Evolutionary conservation across 208 protist genomes (phyloP), one percentile per base, ranked within the genome.

Genomic region (Wallacemonas rigidus): DNA sequence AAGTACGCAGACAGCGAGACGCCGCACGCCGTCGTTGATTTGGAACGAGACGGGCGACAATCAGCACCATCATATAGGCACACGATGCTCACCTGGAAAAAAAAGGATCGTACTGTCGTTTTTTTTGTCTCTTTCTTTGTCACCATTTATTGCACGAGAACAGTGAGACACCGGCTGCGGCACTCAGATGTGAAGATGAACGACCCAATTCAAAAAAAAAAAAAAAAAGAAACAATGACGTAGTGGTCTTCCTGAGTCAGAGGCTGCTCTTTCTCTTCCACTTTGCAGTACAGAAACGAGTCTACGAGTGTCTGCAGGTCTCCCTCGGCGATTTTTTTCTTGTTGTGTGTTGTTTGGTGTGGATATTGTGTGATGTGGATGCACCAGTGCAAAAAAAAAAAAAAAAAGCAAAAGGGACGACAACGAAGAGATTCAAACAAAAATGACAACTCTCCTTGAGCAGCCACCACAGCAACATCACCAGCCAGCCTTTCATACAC

Each of bases 301-400:
- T 9, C 26, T 26, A 26, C 26, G 26, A 26, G 26, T 26, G 48
- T 9, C 11, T 53, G 48, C 15, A n/a, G 11, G 11, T 53, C 48
- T 53, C 1, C 15, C 48, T 9, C 48, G 15, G 15, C 48, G 11
- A 44, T 38, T 62, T 62, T 62, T 62, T 62, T 58, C 26, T 58
- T 1, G 53, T 58, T 58, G n/a, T 58, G 53, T 50, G 12, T 12
- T 14, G 12, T 50, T 50, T 14, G 45, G 8, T 50, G 45, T 50
- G 12, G 75, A 62, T 2, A 2, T 63, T 73, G 76, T 71, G 47
- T 71, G 71, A 57, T 71, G 76, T 54, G 75, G 71, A 67, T 71
- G 70, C 50, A 58, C 38, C 76, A 75, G 72, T 26, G 12, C 51
- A 17, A 36, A 53, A 5, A 69, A 5, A 60, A 58, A 7, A 35